phyloP scores from a whole-genome alignment of 495 filamentous ascomycete genomes.

The Apiosordaria backusii region DNA sequence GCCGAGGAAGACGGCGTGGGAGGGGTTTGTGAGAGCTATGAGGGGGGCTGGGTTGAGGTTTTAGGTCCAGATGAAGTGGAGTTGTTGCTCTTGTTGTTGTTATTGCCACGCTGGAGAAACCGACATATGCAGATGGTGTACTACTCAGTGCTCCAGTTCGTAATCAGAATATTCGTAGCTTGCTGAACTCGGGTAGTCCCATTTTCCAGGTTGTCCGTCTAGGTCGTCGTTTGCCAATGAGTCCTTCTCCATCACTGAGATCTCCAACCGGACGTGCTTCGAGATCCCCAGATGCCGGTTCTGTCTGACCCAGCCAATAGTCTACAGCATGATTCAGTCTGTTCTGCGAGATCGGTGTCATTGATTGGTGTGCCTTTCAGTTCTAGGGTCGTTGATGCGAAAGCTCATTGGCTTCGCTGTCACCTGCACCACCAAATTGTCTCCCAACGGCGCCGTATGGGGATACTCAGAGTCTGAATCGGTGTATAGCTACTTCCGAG shows the following conservation, averaged over 20 bases:
- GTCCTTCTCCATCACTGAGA: neutral
- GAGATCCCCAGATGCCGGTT: neutral
- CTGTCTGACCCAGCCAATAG: neutral
- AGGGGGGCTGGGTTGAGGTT: constrained; percentile 14
- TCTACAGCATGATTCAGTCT: neutral
- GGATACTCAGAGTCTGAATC: neutral
- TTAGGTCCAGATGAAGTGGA: too few species aligned
- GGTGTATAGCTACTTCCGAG: neutral
- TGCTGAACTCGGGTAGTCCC: too few species aligned
- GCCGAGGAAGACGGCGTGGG: constrained; percentile 14
- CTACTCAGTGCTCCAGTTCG: too few species aligned
- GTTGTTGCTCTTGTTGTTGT: neutral
- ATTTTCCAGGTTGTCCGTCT: neutral
- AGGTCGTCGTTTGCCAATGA: neutral
- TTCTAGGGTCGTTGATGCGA: neutral
- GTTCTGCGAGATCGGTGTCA: neutral
- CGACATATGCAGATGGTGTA: too few species aligned
- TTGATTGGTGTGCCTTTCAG: neutral
- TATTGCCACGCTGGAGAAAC: too few species aligned
- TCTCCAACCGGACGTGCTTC: neutral
- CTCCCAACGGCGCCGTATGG: neutral
- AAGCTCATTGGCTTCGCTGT: neutral
- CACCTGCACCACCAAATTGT: neutral
- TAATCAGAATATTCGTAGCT: too few species aligned
- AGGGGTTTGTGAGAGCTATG: constrained; percentile 13